A percentile compares a stretch with the other conserved stretches of the same genome.
Evolutionary conservation across 805 yeast species (phyloP).

Genomic region (Candida montana): DNA sequence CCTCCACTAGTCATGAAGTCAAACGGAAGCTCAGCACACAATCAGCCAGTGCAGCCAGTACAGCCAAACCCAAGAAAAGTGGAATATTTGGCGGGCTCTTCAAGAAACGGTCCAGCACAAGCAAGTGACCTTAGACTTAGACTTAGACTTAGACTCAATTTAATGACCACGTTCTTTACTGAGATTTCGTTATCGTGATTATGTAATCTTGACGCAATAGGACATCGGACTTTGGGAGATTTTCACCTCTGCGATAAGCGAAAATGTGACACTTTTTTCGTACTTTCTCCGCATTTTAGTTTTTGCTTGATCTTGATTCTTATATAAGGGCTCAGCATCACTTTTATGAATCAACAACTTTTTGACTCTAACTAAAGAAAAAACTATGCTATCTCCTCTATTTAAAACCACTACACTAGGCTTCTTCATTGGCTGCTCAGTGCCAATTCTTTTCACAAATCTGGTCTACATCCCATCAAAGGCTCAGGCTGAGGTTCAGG

Average conservation of each 20-base stretch:
- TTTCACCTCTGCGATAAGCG: too few relatives aligned
- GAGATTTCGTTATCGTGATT: background rate
- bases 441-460: slow-evolving; percentile 21
- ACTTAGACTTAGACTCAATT: too few relatives aligned
- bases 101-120: slow-evolving; percentile 8
- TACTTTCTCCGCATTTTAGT: too few relatives aligned
- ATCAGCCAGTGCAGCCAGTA: background rate
- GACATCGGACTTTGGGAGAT: too few relatives aligned
- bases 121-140: too few relatives aligned
- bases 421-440: slow-evolving; percentile 19
- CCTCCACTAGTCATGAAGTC: slow-evolving; percentile 2
- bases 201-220: background rate
- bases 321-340: too few relatives aligned
- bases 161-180: too few relatives aligned
- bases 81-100: slow-evolving; percentile 15
- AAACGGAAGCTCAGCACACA: slow-evolving; percentile 6
- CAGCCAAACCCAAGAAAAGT: slow-evolving; percentile 6
- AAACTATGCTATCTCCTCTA: slow-evolving; percentile 11
- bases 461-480: slow-evolving; percentile 18
- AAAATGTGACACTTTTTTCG: too few relatives aligned
- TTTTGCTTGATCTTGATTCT: too few relatives aligned
- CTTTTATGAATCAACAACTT: too few relatives aligned
- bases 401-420: slow-evolving; percentile 22
- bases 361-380: background rate
- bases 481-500: slow-evolving; percentile 16